These are phyloP conservation scores for Aspergillus latus DNA, from an alignment of 2,329 filamentous ascomycete genomes.

Conservation along the genomic window DNA sequence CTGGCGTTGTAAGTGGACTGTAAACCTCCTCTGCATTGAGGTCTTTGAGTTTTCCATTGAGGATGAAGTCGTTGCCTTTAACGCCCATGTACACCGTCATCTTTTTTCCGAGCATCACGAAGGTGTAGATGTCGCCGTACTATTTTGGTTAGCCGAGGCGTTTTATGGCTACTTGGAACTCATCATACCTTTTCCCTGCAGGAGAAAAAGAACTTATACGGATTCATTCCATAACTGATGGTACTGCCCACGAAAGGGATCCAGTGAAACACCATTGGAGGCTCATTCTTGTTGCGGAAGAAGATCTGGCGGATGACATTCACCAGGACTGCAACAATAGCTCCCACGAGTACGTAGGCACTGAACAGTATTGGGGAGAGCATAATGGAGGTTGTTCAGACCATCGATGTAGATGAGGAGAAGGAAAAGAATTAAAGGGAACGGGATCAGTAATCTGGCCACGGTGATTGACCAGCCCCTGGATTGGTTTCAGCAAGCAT, in stretches of 20 bases:
- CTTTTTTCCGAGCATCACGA: slow-evolving; percentile 81
- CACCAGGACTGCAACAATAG: slow-evolving; percentile 12
- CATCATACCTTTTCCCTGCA: slow-evolving; percentile 69
- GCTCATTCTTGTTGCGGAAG: slow-evolving; percentile 59
- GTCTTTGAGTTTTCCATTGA: slow-evolving; percentile 88
- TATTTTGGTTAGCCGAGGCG: slow-evolving; percentile 41
- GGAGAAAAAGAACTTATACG: slow-evolving; percentile 76
- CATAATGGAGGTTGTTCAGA: slow-evolving; percentile 15
- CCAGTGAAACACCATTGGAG: slow-evolving; percentile 77
- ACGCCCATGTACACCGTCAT: slow-evolving; percentile 82
- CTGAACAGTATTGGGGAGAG: slow-evolving; percentile 14
- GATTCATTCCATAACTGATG: slow-evolving; percentile 52
- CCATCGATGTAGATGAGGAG: neutral
- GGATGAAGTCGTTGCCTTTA: slow-evolving; percentile 85
- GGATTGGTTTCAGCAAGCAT: neutral
- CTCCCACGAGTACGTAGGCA: slow-evolving; percentile 15
- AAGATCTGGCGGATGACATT: slow-evolving; percentile 23
- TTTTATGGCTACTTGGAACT: neutral
- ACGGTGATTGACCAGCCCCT: slow-evolving; percentile 9
- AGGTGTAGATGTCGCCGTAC: slow-evolving; percentile 90
- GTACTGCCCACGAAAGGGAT: slow-evolving; percentile 58
- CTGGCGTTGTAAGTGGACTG: slow-evolving; percentile 67
- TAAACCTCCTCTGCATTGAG: slow-evolving; percentile 91
- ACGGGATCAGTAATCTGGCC: slow-evolving; percentile 7
- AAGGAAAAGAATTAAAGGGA: neutral